A percentile compares a stretch with the other conserved stretches of the same genome.
phyloP scores from a whole-genome alignment of 371 early-diverging fungal species.

The Massospora cicadina region DNA sequence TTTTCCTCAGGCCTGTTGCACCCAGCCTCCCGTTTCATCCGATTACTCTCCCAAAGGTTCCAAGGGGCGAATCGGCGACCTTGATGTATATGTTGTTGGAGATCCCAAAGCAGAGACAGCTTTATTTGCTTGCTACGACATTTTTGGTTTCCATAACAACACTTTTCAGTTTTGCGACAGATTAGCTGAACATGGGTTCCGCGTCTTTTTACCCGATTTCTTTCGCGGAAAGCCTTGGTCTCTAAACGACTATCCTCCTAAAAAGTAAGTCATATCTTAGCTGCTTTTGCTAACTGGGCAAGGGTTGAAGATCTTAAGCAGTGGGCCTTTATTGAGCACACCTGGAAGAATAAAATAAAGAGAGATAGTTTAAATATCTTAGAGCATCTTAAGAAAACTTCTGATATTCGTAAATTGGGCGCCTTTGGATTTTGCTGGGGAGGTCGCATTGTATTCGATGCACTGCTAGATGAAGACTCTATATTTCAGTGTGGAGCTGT shows the following conservation, averaged over 20 bases:
- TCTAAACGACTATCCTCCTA: slow-evolving; percentile 7
- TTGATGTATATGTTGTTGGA: slow-evolving; percentile 22
- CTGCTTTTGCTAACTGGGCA: background rate
- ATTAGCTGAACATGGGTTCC: slow-evolving; percentile 31
- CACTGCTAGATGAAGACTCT: slow-evolving; percentile 1
- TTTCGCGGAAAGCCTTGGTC: slow-evolving; percentile 29
- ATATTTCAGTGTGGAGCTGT: slow-evolving; percentile 26
- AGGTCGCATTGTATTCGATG: background rate
- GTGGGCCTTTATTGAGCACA: background rate
- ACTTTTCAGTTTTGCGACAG: slow-evolving; percentile 44
- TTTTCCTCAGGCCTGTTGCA: slow-evolving; percentile 34
- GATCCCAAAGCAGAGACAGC: slow-evolving; percentile 25
- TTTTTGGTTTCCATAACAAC: slow-evolving; percentile 28
- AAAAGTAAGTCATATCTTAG: slow-evolving; percentile 11
- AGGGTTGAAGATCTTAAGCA: background rate
- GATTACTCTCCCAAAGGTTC: slow-evolving; percentile 32
- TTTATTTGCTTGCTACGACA: slow-evolving; percentile 26
- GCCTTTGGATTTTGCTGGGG: slow-evolving; percentile 11
- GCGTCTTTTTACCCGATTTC: slow-evolving; percentile 43
- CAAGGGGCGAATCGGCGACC: slow-evolving; percentile 22
- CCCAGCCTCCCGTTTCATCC: slow-evolving; percentile 35
- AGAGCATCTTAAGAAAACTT: background rate
- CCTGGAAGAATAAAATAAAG: background rate
- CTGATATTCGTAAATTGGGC: background rate
- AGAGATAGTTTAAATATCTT: background rate